These are phyloP conservation scores for Vararia minispora DNA, from an alignment of 768 basidiomycete genomes.

Conservation along the genomic window DNA sequence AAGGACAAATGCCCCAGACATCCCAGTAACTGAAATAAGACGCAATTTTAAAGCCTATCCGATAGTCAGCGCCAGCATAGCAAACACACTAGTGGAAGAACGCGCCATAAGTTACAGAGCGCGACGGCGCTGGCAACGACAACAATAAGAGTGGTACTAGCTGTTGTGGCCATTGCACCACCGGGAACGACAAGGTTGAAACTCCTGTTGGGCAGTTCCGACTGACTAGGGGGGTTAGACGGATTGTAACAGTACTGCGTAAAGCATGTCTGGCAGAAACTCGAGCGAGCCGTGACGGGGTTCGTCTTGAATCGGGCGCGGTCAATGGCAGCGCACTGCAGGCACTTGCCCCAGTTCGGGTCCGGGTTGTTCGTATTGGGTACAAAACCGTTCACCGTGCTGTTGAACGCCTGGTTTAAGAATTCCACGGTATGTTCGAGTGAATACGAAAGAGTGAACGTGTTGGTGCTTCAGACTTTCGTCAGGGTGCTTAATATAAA, in stretches of 20 bases:
- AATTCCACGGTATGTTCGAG: conserved; percentile 41
- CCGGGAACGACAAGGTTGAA: conserved; percentile 32
- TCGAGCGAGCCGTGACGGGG: conserved; percentile 14
- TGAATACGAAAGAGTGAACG: conserved; percentile 51
- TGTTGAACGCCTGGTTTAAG: conserved; percentile 48
- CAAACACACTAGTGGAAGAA: too few relatives aligned
- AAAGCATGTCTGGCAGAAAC: conserved; percentile 19
- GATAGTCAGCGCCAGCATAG: too few relatives aligned
- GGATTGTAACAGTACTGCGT: conserved; percentile 21
- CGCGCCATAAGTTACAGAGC: too few relatives aligned
- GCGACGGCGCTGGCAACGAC: too few relatives aligned
- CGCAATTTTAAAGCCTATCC: too few relatives aligned
- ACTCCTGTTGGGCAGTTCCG: conserved; percentile 26
- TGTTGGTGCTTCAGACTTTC: conserved; percentile 45
- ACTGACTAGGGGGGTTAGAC: conserved; percentile 10
- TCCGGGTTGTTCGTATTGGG: conserved; percentile 49
- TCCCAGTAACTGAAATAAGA: too few relatives aligned
- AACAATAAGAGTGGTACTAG: too few relatives aligned
- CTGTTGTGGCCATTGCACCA: too few relatives aligned
- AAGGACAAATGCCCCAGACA: too few relatives aligned
- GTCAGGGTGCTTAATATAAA: too few relatives aligned
- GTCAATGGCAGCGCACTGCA: conserved; percentile 58
- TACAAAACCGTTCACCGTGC: conserved; percentile 47
- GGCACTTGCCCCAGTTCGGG: conserved; percentile 46
- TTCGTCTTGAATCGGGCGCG: conserved; percentile 15